Evolutionary conservation across 441 rosid genomes (phyloP).

Genomic region (Aquilaria agallochum): DNA sequence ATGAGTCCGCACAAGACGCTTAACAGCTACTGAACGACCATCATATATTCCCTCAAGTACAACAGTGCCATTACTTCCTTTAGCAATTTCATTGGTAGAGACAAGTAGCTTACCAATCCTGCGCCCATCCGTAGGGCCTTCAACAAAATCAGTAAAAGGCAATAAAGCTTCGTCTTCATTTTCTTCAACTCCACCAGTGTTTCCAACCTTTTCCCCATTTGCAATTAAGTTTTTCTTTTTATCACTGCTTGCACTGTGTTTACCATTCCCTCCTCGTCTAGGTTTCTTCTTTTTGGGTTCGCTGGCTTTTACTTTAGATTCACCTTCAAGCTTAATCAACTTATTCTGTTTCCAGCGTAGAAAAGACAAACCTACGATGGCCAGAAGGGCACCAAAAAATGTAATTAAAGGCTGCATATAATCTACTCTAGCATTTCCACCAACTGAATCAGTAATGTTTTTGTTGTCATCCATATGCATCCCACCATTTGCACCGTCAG

Average conservation of each 20-base stretch:
- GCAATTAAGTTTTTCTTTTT: conserved; percentile 22
- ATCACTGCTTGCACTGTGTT: conserved; percentile 33
- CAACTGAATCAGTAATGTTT: conserved; percentile 19
- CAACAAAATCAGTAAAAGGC: conserved; percentile 31
- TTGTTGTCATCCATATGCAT: conserved; percentile 16
- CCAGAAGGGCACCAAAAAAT: conserved; percentile 24
- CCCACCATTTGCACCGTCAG: conserved; percentile 30
- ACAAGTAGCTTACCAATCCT: conserved; percentile 69
- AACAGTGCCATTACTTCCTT: conserved; percentile 85
- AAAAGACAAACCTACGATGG: conserved; percentile 31
- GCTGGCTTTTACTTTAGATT: conserved; percentile 27
- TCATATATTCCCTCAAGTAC: conserved; percentile 80
- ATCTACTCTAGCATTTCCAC: conserved; percentile 19
- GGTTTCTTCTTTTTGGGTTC: conserved; percentile 58
- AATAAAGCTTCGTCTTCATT: conserved; percentile 31
- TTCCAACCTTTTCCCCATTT: conserved; percentile 24
- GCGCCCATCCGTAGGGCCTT: conserved; percentile 42
- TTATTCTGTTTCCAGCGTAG: conserved; percentile 25
- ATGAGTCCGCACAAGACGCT: conserved; percentile 81
- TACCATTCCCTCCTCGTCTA: conserved; percentile 49
- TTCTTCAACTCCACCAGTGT: conserved; percentile 26
- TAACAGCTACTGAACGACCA: conserved; percentile 81
- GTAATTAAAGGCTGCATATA: conserved; percentile 20
- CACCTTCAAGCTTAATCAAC: conserved; percentile 38
- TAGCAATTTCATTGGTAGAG: conserved; percentile 71